A percentile compares a stretch with the other conserved stretches of the same genome.
These are phyloP conservation scores for Ustilago trichophora DNA, from an alignment of 1,284 basidiomycete genomes.

Conservation along the genomic window DNA sequence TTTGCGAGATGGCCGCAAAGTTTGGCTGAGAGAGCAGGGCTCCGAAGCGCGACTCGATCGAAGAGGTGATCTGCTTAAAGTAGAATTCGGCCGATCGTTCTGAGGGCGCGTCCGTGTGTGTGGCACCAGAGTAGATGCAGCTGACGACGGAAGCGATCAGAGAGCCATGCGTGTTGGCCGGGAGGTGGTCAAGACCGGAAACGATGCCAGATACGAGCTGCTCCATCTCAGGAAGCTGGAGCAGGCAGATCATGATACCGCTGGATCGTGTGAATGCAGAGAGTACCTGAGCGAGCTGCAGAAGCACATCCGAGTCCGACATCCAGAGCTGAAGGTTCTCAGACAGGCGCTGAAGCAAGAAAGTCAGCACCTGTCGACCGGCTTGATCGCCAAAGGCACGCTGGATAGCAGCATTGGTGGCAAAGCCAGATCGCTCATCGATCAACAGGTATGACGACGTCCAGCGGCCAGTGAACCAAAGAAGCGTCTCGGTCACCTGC, in stretches of 20 bases:
- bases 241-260: constrained; percentile 51
- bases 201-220: constrained; percentile 47
- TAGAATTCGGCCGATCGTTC: constrained; percentile 39
- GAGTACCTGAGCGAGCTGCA: constrained; percentile 53
- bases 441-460: constrained; percentile 55
- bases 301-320: constrained; percentile 56
- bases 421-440: constrained; percentile 19
- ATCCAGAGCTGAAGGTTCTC: constrained; percentile 58
- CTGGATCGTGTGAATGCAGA: constrained; percentile 51
- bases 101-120: constrained; percentile 14
- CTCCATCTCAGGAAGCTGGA: constrained; percentile 50
- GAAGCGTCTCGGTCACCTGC: constrained; percentile 53
- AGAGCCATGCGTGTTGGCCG: constrained; percentile 54
- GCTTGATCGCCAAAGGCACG: constrained; percentile 43
- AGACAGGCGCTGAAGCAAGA: constrained; percentile 49
- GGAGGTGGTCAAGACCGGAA: constrained; percentile 45
- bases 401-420: constrained; percentile 41
- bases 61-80: constrained; percentile 52
- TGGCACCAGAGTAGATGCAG: constrained; percentile 55
- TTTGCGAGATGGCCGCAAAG: constrained; percentile 43
- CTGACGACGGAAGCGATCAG: constrained; percentile 54
- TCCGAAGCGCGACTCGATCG: constrained; percentile 50
- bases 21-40: constrained; percentile 34
- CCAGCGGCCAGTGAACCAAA: constrained; percentile 62
- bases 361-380: constrained; percentile 49